Base-by-base conservation (phyloP, 1,284 basidiomycete species). In the Irpex sp. region DNA sequence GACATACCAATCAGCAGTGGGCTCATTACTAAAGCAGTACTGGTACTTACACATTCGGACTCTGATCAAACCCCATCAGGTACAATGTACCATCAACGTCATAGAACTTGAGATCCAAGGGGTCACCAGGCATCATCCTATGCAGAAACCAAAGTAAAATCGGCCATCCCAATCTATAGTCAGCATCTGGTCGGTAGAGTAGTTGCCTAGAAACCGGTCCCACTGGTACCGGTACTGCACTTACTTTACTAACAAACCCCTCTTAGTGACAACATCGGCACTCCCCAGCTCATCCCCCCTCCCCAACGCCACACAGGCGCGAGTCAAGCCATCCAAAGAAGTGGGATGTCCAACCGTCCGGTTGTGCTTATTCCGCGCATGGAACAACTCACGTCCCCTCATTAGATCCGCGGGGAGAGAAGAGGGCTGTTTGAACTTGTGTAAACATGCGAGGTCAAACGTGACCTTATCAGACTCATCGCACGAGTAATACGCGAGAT, bases 241-340 rank as follows among this genome's bases (percentile, higher is more conserved):
- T 26, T 26, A 62, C 61, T 62, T 62, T 46, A 43, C 35, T 7
- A 62, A 8, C 17, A 62, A 8, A 5, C 61, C 61, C 15, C 61
- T 13, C 61, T 56, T 58, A 39, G 57, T 62, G 17, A 62, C 56
- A 31, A 62, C 56, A 58, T 62, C 13, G 1, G 61, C 61, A 15
- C 47, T 33, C 15, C 39, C 56, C 15, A 62, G 15, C 17, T 35
- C 13, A 33, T 11, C 9, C 11, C 19, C 26, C 13, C 37, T 33
- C 9, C 49, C 47, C n/a, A 36, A 13, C 19, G 39, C 49, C 7
- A 58, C 2, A 33, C 61, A 62, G 13, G 61, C 37, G 2, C 43
- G 55, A 35, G 51, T 7, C 11, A 62, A 15, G n/a, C 36, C n/a
- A 26, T 62, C 51, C 46, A 62, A 26, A 2, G 61, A 21, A 4